Evolutionary conservation across 2,329 filamentous ascomycete genomes (phyloP).

Genomic region (Dothideomycetes sp.): DNA sequence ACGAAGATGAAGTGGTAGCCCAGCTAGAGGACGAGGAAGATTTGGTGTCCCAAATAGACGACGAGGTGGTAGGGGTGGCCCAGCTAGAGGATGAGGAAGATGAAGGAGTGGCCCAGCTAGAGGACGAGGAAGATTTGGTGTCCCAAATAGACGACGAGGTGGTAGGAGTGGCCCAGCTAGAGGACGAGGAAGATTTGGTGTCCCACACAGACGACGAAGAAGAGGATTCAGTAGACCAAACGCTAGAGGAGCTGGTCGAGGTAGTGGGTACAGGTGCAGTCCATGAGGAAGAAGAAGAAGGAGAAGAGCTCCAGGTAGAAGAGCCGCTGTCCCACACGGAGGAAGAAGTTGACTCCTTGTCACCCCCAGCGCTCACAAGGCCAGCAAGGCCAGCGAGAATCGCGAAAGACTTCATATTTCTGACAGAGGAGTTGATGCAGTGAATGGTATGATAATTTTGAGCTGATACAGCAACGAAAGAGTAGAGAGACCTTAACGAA

Average conservation of each 20-base stretch:
- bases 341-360: neutral
- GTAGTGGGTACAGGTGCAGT: neutral
- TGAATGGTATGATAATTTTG: constrained; percentile 1
- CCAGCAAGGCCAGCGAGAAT: constrained; percentile 8
- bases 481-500: constrained; percentile 34
- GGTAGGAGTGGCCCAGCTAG: neutral
- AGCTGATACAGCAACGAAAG: constrained; percentile 14
- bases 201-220: too few species aligned
- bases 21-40: neutral
- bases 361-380: constrained; percentile 5
- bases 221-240: neutral
- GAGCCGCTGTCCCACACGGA: neutral
- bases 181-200: neutral
- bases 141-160: neutral
- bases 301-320: neutral
- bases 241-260: neutral
- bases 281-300: neutral
- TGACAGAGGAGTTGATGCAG: neutral
- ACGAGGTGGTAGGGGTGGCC: neutral
- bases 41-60: neutral
- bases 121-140: constrained; percentile 1
- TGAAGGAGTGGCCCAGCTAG: constrained; percentile 1
- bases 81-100: neutral
- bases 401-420: constrained; percentile 7
- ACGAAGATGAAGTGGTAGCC: neutral